Conservation (phyloP, 2,329 filamentous ascomycete genomes). For the Fusarium compactum region DNA sequence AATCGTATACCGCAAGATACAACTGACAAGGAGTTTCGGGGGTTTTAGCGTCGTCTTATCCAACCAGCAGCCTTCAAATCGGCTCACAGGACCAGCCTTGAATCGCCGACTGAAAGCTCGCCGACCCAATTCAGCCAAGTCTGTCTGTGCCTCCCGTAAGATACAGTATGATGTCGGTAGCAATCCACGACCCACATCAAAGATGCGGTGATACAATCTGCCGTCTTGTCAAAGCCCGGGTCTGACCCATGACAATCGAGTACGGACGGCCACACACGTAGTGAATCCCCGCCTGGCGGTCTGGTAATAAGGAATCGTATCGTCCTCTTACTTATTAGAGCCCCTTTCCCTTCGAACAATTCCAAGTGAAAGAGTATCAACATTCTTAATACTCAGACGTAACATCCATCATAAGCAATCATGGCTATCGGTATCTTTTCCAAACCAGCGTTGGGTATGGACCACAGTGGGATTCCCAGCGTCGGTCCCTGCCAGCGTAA, state of each 20-base stretch:
- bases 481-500: conserved; percentile 51
- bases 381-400: conserved; percentile 29
- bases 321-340: conserved; percentile 37
- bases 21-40: conserved; percentile 23
- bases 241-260: conserved; percentile 47
- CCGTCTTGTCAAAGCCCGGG: conserved; percentile 42
- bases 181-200: conserved; percentile 45
- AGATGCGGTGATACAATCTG: conserved; percentile 48
- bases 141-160: conserved; percentile 30
- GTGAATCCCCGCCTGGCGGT: conserved; percentile 44
- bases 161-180: conserved; percentile 32
- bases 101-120: conserved; percentile 30
- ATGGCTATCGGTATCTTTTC: conserved; percentile 55
- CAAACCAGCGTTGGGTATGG: conserved; percentile 34
- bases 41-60: conserved; percentile 44
- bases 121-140: conserved; percentile 19
- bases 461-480: conserved; percentile 37
- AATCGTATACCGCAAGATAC: conserved; percentile 27
- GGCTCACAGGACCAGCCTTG: conserved; percentile 44
- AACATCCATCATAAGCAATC: conserved; percentile 34
- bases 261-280: conserved; percentile 37
- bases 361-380: conserved; percentile 18
- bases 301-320: conserved; percentile 39
- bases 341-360: conserved; percentile 17
- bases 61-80: conserved; percentile 45